Evolutionary conservation across 805 yeast genomes (phyloP).

Genomic region (Lachancea kluyveri): DNA sequence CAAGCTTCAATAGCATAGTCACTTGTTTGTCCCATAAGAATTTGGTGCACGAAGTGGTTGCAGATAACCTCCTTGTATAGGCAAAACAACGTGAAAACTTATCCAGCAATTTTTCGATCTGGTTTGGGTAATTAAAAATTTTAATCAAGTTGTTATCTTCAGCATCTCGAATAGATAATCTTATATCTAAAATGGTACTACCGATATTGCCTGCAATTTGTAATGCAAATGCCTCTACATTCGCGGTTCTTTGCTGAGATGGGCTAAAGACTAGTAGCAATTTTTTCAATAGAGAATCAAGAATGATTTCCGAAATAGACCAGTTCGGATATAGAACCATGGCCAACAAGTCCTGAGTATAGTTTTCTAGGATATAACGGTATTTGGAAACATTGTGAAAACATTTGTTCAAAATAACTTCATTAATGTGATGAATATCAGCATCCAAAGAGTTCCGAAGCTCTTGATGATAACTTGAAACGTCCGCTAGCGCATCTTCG

Average conservation of each 20-base stretch:
- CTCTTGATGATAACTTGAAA: conserved; percentile 7
- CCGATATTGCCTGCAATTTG: conserved; percentile 63
- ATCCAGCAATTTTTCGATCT: conserved; percentile 11
- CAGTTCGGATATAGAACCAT: conserved; percentile 53
- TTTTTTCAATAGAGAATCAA: conserved; percentile 39
- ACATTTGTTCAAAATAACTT: conserved; percentile 18
- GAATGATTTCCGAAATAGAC: conserved; percentile 49
- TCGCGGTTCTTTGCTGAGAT: conserved; percentile 33
- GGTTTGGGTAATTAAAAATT: conserved; percentile 22
- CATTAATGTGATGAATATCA: conserved; percentile 21
- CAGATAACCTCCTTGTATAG: conserved; percentile 2
- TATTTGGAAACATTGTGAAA: conserved; percentile 24
- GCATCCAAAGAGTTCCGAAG: conserved; percentile 4
- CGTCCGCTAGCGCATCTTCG: conserved; percentile 2
- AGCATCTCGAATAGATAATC: conserved; percentile 11
- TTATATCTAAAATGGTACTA: conserved; percentile 36
- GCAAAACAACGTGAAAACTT: conserved; percentile 14
- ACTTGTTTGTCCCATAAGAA: conserved; percentile 19
- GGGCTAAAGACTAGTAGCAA: conserved; percentile 35
- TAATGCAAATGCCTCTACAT: conserved; percentile 45
- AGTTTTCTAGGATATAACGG: conserved; percentile 41
- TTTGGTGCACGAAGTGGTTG: conserved; percentile 5
- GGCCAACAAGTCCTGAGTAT: conserved; percentile 49
- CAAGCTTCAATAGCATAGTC: conserved; percentile 10
- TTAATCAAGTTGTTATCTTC: conserved; percentile 18